These are phyloP conservation scores for Potentilla sterilis DNA, from an alignment of 306 rosid genomes.

Conservation along the genomic window DNA sequence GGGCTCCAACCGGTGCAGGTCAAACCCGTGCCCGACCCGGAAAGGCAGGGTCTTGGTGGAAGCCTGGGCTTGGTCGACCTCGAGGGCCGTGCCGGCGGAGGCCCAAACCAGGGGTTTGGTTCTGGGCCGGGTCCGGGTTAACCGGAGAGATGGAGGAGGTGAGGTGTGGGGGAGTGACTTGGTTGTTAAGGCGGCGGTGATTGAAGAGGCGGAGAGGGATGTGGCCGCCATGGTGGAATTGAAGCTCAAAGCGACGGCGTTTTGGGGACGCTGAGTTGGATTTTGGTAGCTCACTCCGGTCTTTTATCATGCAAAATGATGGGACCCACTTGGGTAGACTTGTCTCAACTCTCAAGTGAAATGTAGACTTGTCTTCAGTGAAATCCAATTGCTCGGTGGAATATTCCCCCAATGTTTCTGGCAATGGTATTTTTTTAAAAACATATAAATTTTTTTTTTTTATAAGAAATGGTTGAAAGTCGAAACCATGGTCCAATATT, in stretches of 20 bases:
- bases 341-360: too few relatives aligned
- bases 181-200: constrained; percentile 10
- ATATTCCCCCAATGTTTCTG: neutral
- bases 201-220: constrained; percentile 33
- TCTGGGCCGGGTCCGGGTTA: constrained; percentile 9
- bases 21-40: constrained; percentile 92
- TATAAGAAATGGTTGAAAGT: too few relatives aligned
- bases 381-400: neutral
- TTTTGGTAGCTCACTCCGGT: neutral
- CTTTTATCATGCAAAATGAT: neutral
- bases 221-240: constrained; percentile 42
- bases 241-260: constrained; percentile 7
- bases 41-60: constrained; percentile 65
- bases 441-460: too few relatives aligned
- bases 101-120: constrained; percentile 27
- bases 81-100: constrained; percentile 41
- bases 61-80: constrained; percentile 26
- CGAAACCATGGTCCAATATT: too few relatives aligned
- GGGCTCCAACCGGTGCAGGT: constrained; percentile 88
- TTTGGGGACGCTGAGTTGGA: neutral
- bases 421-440: too few relatives aligned
- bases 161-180: constrained; percentile 22
- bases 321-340: constrained; percentile 9
- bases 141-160: constrained; percentile 21
- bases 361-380: neutral